Percentiles rank a stretch among this genome's conserved stretches.
These are phyloP conservation scores for Gynostemma pentaphyllum DNA, from an alignment of 306 rosid species.

Conservation along the genomic window DNA sequence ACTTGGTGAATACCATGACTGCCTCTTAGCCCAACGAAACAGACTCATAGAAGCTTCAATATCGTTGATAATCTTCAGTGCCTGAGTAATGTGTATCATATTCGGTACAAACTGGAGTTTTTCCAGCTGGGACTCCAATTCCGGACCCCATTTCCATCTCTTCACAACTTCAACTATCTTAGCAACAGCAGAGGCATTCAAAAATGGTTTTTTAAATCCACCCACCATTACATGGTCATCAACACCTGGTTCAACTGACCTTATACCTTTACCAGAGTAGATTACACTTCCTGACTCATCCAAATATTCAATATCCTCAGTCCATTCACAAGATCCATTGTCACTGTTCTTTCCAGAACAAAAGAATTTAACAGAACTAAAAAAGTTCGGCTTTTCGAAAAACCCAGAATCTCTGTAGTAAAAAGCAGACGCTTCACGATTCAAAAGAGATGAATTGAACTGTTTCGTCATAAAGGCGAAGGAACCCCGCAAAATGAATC, in stretches of 20 bases:
- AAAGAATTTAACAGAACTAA: slow-evolving; percentile 24
- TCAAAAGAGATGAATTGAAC: background rate
- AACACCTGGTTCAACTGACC: slow-evolving; percentile 72
- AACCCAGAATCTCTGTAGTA: background rate
- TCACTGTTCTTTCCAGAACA: slow-evolving; percentile 24
- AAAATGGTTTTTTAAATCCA: slow-evolving; percentile 52
- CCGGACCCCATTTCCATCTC: slow-evolving; percentile 99
- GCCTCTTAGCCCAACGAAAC: slow-evolving; percentile 88
- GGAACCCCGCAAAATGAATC: background rate
- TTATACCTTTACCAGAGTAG: slow-evolving; percentile 64
- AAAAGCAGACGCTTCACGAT: background rate
- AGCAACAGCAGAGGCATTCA: slow-evolving; percentile 71
- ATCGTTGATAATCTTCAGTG: slow-evolving; percentile 52
- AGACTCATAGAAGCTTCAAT: slow-evolving; percentile 59
- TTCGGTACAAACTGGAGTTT: slow-evolving; percentile 75
- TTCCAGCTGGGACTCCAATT: slow-evolving; percentile 83
- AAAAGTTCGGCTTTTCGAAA: background rate
- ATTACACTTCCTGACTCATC: slow-evolving; percentile 80
- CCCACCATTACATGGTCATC: slow-evolving; percentile 96
- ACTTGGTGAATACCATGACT: slow-evolving; percentile 63
- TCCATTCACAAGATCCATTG: slow-evolving; percentile 42
- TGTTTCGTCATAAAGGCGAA: background rate
- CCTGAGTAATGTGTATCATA: slow-evolving; percentile 61
- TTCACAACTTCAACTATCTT: slow-evolving; percentile 78
- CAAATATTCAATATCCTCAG: slow-evolving; percentile 80